phyloP scores from a whole-genome alignment of 1,284 basidiomycete species.

The Cryptococcus sp. region DNA sequence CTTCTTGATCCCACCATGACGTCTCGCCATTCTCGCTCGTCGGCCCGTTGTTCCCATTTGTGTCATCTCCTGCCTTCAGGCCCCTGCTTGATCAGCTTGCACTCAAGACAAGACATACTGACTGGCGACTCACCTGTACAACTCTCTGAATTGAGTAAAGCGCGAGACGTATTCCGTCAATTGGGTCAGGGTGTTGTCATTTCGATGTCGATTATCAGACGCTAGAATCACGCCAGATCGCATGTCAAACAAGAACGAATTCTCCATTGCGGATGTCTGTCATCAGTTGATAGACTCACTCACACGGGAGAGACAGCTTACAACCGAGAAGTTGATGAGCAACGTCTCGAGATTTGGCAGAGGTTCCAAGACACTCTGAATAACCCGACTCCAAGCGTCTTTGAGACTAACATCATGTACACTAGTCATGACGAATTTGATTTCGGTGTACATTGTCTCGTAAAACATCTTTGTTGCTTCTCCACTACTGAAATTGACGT shows the following conservation, averaged over 20 bases:
- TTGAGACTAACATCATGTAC: conserved; percentile 54
- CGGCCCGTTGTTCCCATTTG: conserved; percentile 2
- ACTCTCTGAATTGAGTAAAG: conserved; percentile 73
- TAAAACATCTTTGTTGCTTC: conserved; percentile 13
- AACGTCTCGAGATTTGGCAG: conserved; percentile 49
- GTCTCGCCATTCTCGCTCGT: conserved; percentile 13
- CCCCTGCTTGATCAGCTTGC: background rate
- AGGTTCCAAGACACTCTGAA: conserved; percentile 52
- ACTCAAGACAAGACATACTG: background rate
- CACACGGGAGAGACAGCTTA: conserved; percentile 17
- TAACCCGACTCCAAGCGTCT: conserved; percentile 54
- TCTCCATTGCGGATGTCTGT: conserved; percentile 51
- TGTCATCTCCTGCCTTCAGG: conserved; percentile 3
- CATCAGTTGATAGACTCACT: too few relatives aligned
- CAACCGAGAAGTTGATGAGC: conserved; percentile 50
- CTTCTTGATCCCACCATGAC: conserved; percentile 46
- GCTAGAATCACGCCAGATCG: conserved; percentile 82
- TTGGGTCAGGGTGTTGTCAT: conserved; percentile 79
- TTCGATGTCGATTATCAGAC: conserved; percentile 59
- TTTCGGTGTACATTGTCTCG: conserved; percentile 37
- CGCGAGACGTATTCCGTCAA: conserved; percentile 86
- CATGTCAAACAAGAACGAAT: conserved; percentile 88
- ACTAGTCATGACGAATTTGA: conserved; percentile 54
- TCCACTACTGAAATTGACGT: conserved; percentile 22
- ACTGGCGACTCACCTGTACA: conserved; percentile 64